Percentiles rank a stretch among this genome's conserved stretches.
These are phyloP conservation scores for Fusarium buxicola DNA, from an alignment of 2,329 filamentous ascomycete species.

Conservation along the genomic window DNA sequence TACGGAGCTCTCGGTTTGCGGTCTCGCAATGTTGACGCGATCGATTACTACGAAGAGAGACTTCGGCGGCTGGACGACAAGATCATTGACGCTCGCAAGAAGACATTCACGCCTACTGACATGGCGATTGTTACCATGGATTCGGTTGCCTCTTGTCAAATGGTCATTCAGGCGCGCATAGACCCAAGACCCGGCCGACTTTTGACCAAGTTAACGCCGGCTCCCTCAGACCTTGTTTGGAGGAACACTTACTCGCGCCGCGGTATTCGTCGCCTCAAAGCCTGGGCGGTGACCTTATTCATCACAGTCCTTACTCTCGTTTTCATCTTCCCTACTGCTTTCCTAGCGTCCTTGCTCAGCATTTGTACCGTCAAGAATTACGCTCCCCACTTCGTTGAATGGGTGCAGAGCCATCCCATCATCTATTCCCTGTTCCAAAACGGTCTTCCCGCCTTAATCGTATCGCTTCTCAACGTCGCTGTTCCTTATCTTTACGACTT, in stretches of 20 bases:
- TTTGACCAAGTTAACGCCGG: conserved; percentile 85
- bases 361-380: conserved; percentile 82
- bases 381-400: conserved; percentile 75
- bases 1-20: conserved; percentile 81
- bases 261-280: conserved; percentile 76
- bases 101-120: conserved; percentile 81
- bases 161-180: conserved; percentile 94
- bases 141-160: conserved; percentile 90
- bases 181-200: conserved; percentile 90
- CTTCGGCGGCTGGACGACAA: conserved; percentile 82
- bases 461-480: conserved; percentile 87
- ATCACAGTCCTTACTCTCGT: conserved; percentile 87
- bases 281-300: conserved; percentile 85
- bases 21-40: conserved; percentile 83
- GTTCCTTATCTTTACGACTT: conserved; percentile 97
- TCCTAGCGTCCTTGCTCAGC: conserved; percentile 82
- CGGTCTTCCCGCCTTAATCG: conserved; percentile 84
- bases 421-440: conserved; percentile 84
- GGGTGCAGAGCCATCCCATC: conserved; percentile 75
- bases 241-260: conserved; percentile 88
- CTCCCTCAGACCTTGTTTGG: conserved; percentile 95
- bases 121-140: conserved; percentile 98
- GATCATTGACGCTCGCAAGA: conserved; percentile 76
- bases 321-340: conserved; percentile 86
- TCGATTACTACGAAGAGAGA: conserved; percentile 93